A percentile compares a stretch with the other conserved stretches of the same genome.
Conservation (phyloP, 2,329 filamentous ascomycete genomes). For the Verticillium nubilum region DNA sequence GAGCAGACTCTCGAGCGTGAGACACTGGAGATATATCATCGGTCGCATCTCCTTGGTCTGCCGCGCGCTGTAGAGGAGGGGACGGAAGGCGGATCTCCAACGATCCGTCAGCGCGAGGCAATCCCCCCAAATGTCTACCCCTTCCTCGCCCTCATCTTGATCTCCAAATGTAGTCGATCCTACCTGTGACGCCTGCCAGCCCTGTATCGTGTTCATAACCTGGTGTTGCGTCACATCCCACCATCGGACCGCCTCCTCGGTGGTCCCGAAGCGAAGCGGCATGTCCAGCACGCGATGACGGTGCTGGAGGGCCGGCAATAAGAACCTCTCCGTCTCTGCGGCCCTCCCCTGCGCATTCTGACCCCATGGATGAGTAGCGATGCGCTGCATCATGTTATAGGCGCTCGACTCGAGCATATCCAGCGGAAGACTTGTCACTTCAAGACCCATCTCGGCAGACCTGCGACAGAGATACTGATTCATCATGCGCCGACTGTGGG, state of each 20-base stretch:
- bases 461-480: conserved; percentile 1
- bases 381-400: conserved; percentile 3
- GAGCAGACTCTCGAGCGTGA: conserved; percentile 6
- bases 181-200: not conserved
- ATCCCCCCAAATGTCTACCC: not conserved
- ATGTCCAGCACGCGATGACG: conserved; percentile 3
- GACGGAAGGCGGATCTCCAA: conserved; percentile 3
- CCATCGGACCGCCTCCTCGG: conserved; percentile 3
- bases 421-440: not conserved
- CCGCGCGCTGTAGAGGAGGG: conserved; percentile 1
- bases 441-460: not conserved
- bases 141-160: not conserved
- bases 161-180: not conserved
- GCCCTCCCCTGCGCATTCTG: not conserved
- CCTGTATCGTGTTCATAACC: conserved; percentile 5
- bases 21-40: conserved; percentile 3
- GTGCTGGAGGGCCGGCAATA: conserved; percentile 4
- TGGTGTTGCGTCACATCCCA: conserved; percentile 5
- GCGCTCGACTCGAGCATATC: conserved; percentile 2
- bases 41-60: not conserved
- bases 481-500: conserved; percentile 7
- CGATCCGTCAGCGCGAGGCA: not conserved
- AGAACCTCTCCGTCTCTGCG: not conserved
- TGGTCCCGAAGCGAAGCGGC: not conserved
- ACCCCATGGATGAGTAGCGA: conserved; percentile 6